Evolutionary conservation across 768 basidiomycete genomes (phyloP).

Genomic region (Coprinopsis strossmayeri): DNA sequence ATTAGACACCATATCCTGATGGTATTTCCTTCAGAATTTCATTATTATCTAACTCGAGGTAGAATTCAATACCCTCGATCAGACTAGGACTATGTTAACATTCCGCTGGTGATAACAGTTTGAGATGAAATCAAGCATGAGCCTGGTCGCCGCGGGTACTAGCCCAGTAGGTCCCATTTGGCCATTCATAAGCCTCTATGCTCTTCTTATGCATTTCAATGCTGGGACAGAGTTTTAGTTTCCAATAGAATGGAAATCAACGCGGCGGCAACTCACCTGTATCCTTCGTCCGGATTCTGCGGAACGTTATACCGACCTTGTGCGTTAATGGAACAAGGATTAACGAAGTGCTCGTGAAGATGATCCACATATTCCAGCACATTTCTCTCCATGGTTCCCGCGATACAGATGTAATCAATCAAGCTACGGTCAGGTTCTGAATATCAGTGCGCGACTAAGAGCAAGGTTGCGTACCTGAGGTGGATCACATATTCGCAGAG

Average conservation of each 20-base stretch:
- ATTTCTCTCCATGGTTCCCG: conserved; percentile 89
- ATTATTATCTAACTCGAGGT: too few species aligned
- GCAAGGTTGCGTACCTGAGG: conserved; percentile 40
- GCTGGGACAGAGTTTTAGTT: conserved; percentile 29
- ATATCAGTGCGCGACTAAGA: background rate
- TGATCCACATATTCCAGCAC: conserved; percentile 90
- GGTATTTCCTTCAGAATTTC: too few species aligned
- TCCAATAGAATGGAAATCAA: background rate
- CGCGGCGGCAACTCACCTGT: conserved; percentile 44
- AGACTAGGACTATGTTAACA: too few species aligned
- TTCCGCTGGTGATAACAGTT: background rate
- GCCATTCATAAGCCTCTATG: conserved; percentile 35
- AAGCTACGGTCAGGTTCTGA: conserved; percentile 36
- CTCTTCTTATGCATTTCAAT: conserved; percentile 85
- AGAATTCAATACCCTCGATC: too few species aligned
- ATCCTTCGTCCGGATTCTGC: conserved; percentile 65
- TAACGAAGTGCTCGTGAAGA: conserved; percentile 89
- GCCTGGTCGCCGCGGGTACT: background rate
- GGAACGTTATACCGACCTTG: conserved; percentile 89
- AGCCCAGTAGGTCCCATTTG: background rate
- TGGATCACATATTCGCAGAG: conserved; percentile 91
- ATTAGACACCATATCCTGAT: too few species aligned
- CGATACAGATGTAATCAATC: conserved; percentile 91
- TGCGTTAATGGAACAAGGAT: conserved; percentile 82
- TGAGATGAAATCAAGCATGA: background rate